A percentile compares a stretch with the other conserved stretches of the same genome.
These are phyloP conservation scores for Coemansia sp. DNA, from an alignment of 192 early-diverging fungal species.

Conservation along the genomic window DNA sequence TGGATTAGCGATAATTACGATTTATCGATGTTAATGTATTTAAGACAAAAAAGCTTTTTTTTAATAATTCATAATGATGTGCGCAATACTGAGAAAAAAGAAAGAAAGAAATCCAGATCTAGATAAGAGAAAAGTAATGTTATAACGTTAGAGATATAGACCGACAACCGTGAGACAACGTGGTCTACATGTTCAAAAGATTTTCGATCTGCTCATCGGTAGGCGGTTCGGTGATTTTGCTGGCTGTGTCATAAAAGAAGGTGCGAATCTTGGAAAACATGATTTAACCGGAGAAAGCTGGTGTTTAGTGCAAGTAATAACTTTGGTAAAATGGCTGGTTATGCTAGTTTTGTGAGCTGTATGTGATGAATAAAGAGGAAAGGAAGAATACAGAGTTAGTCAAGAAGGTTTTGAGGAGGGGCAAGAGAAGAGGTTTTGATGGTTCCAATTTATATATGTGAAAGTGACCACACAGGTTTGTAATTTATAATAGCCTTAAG, in stretches of 20 bases:
- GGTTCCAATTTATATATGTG: neutral
- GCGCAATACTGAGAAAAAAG: neutral
- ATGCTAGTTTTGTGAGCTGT: neutral
- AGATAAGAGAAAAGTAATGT: neutral
- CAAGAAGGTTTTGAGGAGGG: neutral
- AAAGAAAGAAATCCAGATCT: neutral
- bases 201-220: conserved; percentile 28
- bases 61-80: neutral
- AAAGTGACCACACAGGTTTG: neutral
- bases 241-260: conserved; percentile 3
- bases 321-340: neutral
- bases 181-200: conserved; percentile 22
- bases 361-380: neutral
- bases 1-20: too few relatives aligned
- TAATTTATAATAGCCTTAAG: neutral
- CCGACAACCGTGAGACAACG: too few relatives aligned
- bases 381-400: neutral
- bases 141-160: neutral
- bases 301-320: neutral
- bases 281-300: neutral
- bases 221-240: conserved; percentile 23
- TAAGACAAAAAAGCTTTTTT: too few relatives aligned
- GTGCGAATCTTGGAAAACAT: conserved; percentile 31
- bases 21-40: too few relatives aligned
- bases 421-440: neutral